phyloP scores from a whole-genome alignment of 345 rosid species.

The Lepidium aucheri region DNA sequence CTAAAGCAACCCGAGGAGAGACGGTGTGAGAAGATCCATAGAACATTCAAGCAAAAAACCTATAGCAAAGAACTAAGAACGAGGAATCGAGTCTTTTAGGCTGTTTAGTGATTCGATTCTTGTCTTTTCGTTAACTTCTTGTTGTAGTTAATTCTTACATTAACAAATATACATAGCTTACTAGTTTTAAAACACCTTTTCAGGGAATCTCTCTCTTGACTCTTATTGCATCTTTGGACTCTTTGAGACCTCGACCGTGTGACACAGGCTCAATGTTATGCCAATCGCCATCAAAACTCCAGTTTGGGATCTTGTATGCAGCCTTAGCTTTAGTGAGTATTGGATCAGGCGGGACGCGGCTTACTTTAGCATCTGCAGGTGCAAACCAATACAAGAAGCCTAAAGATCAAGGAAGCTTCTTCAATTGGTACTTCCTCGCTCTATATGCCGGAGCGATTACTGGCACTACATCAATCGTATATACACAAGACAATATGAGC shows the following conservation, averaged over 20 bases:
- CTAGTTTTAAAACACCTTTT: background rate
- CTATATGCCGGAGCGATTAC: constrained; percentile 11
- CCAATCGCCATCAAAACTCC: constrained; percentile 26
- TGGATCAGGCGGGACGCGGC: constrained; percentile 32
- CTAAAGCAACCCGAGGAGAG: no score
- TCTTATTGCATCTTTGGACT: constrained; percentile 23
- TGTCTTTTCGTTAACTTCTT: no score
- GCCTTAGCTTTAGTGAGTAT: constrained; percentile 29
- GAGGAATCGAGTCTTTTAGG: no score
- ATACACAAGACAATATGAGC: constrained; percentile 36
- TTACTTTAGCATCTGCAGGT: constrained; percentile 32
- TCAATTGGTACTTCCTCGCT: constrained; percentile 41
- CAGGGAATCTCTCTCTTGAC: constrained; percentile 38
- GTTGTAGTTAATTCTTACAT: no score
- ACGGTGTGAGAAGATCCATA: no score
- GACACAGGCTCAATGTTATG: constrained; percentile 23
- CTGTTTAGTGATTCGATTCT: no score
- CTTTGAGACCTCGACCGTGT: constrained; percentile 33
- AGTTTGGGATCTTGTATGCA: constrained; percentile 31
- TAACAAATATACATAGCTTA: background rate
- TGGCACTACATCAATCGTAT: constrained; percentile 30
- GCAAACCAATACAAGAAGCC: constrained; percentile 40
- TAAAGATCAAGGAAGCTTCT: constrained; percentile 34
- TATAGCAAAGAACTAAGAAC: no score
- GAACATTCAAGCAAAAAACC: no score